These are phyloP conservation scores for Colletotrichum viniferum DNA, from an alignment of 2,329 filamentous ascomycete genomes.

Conservation along the genomic window DNA sequence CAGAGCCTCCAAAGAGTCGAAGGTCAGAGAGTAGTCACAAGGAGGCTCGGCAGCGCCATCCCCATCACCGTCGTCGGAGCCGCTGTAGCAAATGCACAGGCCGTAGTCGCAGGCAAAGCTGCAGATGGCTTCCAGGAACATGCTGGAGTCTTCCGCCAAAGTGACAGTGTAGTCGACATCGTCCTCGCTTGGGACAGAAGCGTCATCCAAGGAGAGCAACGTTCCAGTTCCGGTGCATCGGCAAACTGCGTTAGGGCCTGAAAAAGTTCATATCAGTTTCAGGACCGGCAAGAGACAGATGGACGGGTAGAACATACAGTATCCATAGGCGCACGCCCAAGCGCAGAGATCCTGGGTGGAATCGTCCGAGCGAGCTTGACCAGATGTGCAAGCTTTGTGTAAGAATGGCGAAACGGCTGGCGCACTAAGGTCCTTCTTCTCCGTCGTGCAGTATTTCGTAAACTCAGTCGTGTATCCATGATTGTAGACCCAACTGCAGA, in stretches of 20 bases:
- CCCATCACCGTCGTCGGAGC: not conserved
- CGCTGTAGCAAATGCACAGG: not conserved
- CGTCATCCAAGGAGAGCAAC: not conserved
- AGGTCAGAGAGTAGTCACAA: not conserved
- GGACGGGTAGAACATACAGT: not conserved
- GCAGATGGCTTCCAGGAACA: not conserved
- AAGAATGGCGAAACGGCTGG: not conserved
- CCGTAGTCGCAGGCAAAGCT: not conserved
- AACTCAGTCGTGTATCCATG: not conserved
- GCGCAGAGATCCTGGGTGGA: not conserved
- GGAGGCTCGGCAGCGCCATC: not conserved
- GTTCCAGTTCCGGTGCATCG: not conserved
- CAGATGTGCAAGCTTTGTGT: not conserved
- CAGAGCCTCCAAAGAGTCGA: not conserved
- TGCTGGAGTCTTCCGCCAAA: not conserved
- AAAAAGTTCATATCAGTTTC: not conserved
- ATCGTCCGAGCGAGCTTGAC: not conserved
- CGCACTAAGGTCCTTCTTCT: not conserved
- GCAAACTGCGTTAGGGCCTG: not conserved
- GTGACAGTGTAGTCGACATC: not conserved
- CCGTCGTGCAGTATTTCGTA: not conserved
- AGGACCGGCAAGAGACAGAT: not conserved
- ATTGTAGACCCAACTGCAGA: not conserved
- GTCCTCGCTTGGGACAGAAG: not conserved
- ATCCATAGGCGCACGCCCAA: not conserved